Conservation (phyloP, 1,284 basidiomycete species). For the Singerocomus inundabilis region DNA sequence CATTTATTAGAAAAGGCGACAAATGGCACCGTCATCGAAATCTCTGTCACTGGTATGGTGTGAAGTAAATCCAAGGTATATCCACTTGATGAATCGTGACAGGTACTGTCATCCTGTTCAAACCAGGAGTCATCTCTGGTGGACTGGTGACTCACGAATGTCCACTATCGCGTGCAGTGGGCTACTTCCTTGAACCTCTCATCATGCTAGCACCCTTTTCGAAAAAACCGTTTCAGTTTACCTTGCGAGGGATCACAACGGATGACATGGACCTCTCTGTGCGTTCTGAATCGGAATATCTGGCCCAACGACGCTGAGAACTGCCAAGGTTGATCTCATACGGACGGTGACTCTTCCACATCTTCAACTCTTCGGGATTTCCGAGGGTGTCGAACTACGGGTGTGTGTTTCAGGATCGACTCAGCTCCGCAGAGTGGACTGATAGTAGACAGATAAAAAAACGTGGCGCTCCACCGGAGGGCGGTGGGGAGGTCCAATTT, state of each 20-base stretch:
- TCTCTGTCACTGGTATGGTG: conserved; percentile 85
- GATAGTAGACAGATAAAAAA: conserved; percentile 73
- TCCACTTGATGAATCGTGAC: conserved; percentile 5
- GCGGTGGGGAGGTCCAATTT: conserved; percentile 93
- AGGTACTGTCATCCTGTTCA: conserved; percentile 90
- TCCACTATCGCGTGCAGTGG: conserved; percentile 81
- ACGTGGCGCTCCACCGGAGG: conserved; percentile 86
- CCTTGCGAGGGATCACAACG: conserved; percentile 87
- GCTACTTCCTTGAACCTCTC: conserved; percentile 93
- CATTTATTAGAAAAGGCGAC: conserved; percentile 90
- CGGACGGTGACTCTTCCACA: conserved; percentile 93
- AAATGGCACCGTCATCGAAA: conserved; percentile 95
- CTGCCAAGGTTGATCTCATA: conserved; percentile 73
- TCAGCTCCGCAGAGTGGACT: background rate
- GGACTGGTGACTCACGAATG: conserved; percentile 86
- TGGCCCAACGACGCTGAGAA: conserved; percentile 4
- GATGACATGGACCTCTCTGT: conserved; percentile 88
- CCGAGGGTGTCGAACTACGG: conserved; percentile 82
- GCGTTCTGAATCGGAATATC: conserved; percentile 26
- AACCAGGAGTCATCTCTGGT: conserved; percentile 90
- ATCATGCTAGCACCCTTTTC: conserved; percentile 92
- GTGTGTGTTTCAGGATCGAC: conserved; percentile 40
- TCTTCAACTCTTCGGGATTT: conserved; percentile 85
- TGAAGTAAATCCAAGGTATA: background rate
- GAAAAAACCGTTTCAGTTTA: conserved; percentile 84